Evolutionary conservation across 441 rosid species (phyloP), one percentile per base, ranked within the genome.

Genomic region (Mallotus japonicus): DNA sequence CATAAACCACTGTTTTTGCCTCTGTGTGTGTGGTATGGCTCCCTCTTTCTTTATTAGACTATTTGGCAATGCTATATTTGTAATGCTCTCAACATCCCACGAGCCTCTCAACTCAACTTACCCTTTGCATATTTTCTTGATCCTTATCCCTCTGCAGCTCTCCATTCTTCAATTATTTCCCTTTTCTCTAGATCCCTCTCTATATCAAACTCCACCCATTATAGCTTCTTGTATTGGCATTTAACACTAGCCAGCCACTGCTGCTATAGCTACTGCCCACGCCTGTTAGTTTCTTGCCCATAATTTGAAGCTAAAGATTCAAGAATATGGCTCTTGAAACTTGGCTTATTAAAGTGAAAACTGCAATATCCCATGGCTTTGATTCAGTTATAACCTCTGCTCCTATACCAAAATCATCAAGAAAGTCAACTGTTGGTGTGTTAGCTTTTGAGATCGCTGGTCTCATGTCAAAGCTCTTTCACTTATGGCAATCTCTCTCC

Each of bases 381-480:
- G 89, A 88, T 67, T 79, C 89, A 17, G 87, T 84, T 28, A 73
- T 73, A 59, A 79, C 90, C 62, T 75, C 75, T 73, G 63, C 58
- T 2, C 84, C 81, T 0, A 34, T 66, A 50, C 86, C 84, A 46
- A 76, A 79, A 51, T 37, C 81, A 4, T 61, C 80, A 5, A 71
- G 72, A 64, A 86, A 82, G 73, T 75, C 83, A 14, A 74, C 78
- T 67, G 84, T 91, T 11, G 95, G 91, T 2, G 85, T 95, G n/a
- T 71, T 92, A 46, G 87, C 96, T 2, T 92, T 91, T 40, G 99
- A 95, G 78, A 80, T 87, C 37, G 87, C 99, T 4, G 83, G 90
- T 51, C 79, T 92, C 77, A 91, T 92, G 95, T 87, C 99, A 0
- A 95, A 91, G 87, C 85, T 92, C 69, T 88, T 92, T 71, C 92